A percentile compares a stretch with the other conserved stretches of the same genome.
Evolutionary conservation across 345 rosid genomes (phyloP).

Genomic region (Hibiscus syriacus): DNA sequence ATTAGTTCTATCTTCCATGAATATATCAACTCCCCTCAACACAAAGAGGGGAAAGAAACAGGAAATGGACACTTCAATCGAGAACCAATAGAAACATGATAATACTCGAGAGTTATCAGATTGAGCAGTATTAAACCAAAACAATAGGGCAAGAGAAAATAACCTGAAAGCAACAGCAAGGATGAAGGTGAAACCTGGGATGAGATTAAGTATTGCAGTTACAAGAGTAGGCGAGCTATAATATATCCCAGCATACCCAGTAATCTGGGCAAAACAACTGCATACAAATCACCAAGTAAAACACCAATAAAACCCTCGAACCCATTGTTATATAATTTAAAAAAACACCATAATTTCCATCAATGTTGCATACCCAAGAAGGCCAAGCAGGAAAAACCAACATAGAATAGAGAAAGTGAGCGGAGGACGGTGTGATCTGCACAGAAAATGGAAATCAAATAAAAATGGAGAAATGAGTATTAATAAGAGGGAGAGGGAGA

Average conservation of each 20-base stretch:
- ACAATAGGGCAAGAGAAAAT: neutral
- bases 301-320: neutral
- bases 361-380: slow-evolving; percentile 31
- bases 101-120: neutral
- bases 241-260: neutral
- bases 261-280: slow-evolving; percentile 26
- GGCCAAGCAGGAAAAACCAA: slow-evolving; percentile 46
- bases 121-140: neutral
- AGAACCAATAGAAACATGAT: neutral
- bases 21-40: neutral
- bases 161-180: slow-evolving; percentile 44
- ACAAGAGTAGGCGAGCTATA: slow-evolving; percentile 46
- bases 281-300: slow-evolving; percentile 1
- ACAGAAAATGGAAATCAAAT: neutral
- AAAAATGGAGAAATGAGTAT: neutral
- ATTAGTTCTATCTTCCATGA: neutral
- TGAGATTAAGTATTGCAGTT: slow-evolving; percentile 45
- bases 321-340: neutral
- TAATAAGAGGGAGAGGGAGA: neutral
- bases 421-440: slow-evolving; percentile 47
- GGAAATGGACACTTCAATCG: neutral
- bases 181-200: slow-evolving; percentile 43
- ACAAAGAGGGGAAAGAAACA: neutral
- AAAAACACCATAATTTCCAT: neutral
- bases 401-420: slow-evolving; percentile 31